These are phyloP conservation scores for Jamesozyma jinghongensis DNA, from an alignment of 805 yeast species.

Conservation along the genomic window DNA sequence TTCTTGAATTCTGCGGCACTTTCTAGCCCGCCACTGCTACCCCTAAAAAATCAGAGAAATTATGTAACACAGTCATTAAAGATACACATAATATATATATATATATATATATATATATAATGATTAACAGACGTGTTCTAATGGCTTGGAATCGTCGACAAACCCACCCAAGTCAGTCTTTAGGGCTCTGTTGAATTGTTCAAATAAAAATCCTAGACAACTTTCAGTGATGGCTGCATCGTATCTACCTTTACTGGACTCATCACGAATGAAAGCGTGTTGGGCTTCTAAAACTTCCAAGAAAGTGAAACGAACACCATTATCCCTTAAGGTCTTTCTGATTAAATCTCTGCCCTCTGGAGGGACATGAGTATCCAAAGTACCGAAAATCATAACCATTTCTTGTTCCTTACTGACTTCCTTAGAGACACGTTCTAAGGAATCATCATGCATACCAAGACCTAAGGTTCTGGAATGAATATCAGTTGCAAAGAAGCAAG, in stretches of 20 bases:
- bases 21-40: too few relatives aligned
- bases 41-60: too few relatives aligned
- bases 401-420: constrained; percentile 50
- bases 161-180: constrained; percentile 57
- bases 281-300: constrained; percentile 72
- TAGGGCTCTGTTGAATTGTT: constrained; percentile 60
- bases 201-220: constrained; percentile 59
- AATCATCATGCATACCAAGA: constrained; percentile 53
- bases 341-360: constrained; percentile 68
- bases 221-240: constrained; percentile 67
- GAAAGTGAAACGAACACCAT: constrained; percentile 56
- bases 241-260: constrained; percentile 67
- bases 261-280: constrained; percentile 78
- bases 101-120: neutral
- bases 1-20: too few relatives aligned
- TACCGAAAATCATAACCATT: constrained; percentile 62
- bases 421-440: constrained; percentile 43
- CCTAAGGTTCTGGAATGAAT: constrained; percentile 64
- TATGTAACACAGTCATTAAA: too few relatives aligned
- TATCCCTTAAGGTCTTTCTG: constrained; percentile 48
- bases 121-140: constrained; percentile 56
- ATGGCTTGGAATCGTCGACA: constrained; percentile 40
- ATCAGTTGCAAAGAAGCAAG: constrained; percentile 75
- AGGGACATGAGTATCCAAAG: constrained; percentile 73
- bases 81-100: too few relatives aligned